Base-by-base conservation (phyloP, 2,329 filamentous ascomycete genomes). In the Rhinocladiella mackenziei region DNA sequence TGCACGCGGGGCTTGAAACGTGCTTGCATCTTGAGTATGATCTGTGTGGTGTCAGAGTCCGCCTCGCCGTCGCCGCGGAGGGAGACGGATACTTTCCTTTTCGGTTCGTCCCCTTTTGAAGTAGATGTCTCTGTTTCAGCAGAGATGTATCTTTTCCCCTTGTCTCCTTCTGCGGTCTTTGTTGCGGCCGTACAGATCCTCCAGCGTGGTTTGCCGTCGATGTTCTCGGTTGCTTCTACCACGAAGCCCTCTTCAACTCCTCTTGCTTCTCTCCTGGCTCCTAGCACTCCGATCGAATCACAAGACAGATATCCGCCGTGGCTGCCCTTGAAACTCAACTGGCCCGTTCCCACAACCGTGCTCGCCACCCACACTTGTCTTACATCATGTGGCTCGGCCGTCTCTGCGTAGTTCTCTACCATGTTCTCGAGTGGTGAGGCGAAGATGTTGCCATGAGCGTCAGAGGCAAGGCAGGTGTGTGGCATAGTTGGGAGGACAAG, bases 291-390 rank as follows among this genome's bases (percentile, higher is more conserved):
- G 31, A 55, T 42, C 1, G 36, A n/a, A 29, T 57, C 55, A 32
- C 55, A 57, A 5, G 52, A 51, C 35, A 57, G 23, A 33, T 61
- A 89, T 84, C 79, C 84, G 51, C 89, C 89, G 66, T 96, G 86
- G 58, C 91, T 85, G 0, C 88, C 87, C 67, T 95, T 96, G 65
- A 98, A 86, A 45, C 85, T 84, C 56, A 87, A 83, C 31, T 56
- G 47, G 6, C 54, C 48, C 53, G 85, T 91, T 3, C 91, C 91
- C 1, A 83, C 78, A 9, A 96, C 83, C 55, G 77, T 78, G 57
- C 85, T 94, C 48, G 86, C 88, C 54, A 97, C 80, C 86, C 91
- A 98, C 11, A 98, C 92, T 70, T 96, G 89, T 49, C 91, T 76
- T 48, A 97, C 89, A 64, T 97, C 89, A 65, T 96, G 89, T 37